phyloP scores from a whole-genome alignment of 2,329 filamentous ascomycete species.

The Ophiocordyceps camponoti-rufipedis region DNA sequence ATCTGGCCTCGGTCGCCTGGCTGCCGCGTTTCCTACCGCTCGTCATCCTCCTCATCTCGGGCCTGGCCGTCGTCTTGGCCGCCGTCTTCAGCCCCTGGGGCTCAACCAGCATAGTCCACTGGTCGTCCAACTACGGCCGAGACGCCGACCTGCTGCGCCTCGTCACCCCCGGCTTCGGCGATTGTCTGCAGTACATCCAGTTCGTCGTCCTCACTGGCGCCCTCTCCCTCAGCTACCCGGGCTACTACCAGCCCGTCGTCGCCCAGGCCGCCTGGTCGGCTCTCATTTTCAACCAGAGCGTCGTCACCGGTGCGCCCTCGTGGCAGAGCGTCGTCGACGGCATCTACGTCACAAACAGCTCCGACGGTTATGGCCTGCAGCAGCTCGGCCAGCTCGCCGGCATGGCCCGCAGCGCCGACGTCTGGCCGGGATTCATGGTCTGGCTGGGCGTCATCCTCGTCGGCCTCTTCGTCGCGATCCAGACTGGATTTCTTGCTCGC shows the following conservation, averaged over 20 bases:
- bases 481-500: conserved; percentile 57
- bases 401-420: conserved; percentile 55
- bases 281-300: conserved; percentile 85
- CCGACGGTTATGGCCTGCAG: conserved; percentile 72
- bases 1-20: conserved; percentile 52
- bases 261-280: conserved; percentile 79
- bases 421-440: conserved; percentile 89
- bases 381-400: conserved; percentile 66
- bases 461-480: conserved; percentile 48
- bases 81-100: conserved; percentile 90
- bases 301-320: conserved; percentile 51
- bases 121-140: conserved; percentile 94
- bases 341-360: conserved; percentile 64
- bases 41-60: conserved; percentile 61
- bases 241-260: conserved; percentile 81
- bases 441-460: conserved; percentile 70
- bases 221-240: conserved; percentile 74
- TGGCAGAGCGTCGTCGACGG: conserved; percentile 59
- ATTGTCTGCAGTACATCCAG: conserved; percentile 93
- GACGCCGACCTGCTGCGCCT: conserved; percentile 82
- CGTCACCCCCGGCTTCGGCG: conserved; percentile 89
- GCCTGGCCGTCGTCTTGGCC: conserved; percentile 64
- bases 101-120: conserved; percentile 73
- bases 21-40: conserved; percentile 62
- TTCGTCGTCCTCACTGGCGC: conserved; percentile 80